phyloP scores from a whole-genome alignment of 805 yeast genomes.

The Phaffomyces thermotolerans region DNA sequence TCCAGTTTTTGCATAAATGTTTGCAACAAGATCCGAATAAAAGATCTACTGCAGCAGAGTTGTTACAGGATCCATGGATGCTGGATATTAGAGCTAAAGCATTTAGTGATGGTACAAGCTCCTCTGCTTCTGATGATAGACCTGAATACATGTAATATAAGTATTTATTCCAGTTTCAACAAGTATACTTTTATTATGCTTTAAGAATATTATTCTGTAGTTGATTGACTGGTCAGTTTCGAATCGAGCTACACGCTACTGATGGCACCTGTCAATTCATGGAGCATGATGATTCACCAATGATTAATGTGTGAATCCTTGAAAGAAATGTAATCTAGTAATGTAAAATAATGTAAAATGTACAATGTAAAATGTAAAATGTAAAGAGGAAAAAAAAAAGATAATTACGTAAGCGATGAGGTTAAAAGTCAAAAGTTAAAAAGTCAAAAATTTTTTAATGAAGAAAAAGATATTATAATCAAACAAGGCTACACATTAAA shows the following conservation, averaged over 20 bases:
- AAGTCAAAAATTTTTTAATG: neutral
- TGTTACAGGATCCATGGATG: slow-evolving; percentile 88
- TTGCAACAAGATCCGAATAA: slow-evolving; percentile 75
- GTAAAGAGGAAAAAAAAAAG: too few relatives aligned
- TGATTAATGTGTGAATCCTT: too few relatives aligned
- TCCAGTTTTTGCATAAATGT: slow-evolving; percentile 63
- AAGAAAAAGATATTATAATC: neutral
- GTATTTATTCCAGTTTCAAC: neutral
- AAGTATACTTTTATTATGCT: neutral
- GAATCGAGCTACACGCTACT: too few relatives aligned
- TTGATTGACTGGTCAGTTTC: too few relatives aligned
- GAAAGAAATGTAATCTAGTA: too few relatives aligned
- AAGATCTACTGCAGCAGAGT: slow-evolving; percentile 78
- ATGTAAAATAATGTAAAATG: too few relatives aligned
- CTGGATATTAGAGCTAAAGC: slow-evolving; percentile 62
- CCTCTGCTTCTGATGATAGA: slow-evolving; percentile 13
- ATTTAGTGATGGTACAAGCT: slow-evolving; percentile 38
- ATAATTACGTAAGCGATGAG: slow-evolving; percentile 11
- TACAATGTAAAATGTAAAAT: neutral
- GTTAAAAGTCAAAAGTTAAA: too few relatives aligned
- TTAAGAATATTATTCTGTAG: too few relatives aligned
- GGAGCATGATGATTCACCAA: too few relatives aligned
- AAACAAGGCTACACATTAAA: neutral
- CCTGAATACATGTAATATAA: neutral
- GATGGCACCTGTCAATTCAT: too few relatives aligned